Base-by-base conservation (phyloP, 2,329 filamentous ascomycete species). In the Aspergillus persii region DNA sequence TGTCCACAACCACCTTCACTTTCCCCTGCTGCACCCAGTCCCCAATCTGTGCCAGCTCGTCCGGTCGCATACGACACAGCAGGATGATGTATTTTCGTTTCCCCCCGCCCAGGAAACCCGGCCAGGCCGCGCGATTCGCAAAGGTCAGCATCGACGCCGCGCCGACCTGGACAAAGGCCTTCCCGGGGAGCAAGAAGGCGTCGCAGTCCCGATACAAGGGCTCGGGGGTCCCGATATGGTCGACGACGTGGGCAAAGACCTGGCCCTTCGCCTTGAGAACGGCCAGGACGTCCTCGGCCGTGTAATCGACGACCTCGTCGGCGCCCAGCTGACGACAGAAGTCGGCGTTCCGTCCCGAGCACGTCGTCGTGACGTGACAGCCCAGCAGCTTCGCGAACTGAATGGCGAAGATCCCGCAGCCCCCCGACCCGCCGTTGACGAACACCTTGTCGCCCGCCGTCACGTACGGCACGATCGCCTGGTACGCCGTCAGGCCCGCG, bases 401-500 rank as follows among this genome's bases (percentile, higher is more conserved):
- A 55, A 89, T 84, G 0, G 79, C 82, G 58, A 81, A 87, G 0
- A 81, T 79, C 0, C 87, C 87, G 0, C 79, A 82, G 0, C 87
- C 87, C 8, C 87, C 87, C 5, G 81, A 84, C 0, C 86, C 86
- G 11, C 86, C 86, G 63, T 89, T 89, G 70, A 89, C 82, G 66
- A 89, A 85, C 7, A 89, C 78, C 64, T 79, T 82, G 54, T 83
- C 79, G n/a, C 84, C 84, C 3, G 71, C 61, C 26, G 76, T 74
- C 50, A 82, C 78, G 58, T 79, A 71, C 1, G 78, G 77, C n/a
- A 82, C 69, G 27, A 84, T 73, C 33, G 71, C 68, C 66, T 83
- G 79, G 60, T 80, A 81, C 3, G 81, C 79, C 3, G 82, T 83
- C 61, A 78, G 66, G 1, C 74, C 82, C 0, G 80, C 80, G 2